phyloP scores from a whole-genome alignment of 2,329 filamentous ascomycete species.

The Blastomyces parvus region DNA sequence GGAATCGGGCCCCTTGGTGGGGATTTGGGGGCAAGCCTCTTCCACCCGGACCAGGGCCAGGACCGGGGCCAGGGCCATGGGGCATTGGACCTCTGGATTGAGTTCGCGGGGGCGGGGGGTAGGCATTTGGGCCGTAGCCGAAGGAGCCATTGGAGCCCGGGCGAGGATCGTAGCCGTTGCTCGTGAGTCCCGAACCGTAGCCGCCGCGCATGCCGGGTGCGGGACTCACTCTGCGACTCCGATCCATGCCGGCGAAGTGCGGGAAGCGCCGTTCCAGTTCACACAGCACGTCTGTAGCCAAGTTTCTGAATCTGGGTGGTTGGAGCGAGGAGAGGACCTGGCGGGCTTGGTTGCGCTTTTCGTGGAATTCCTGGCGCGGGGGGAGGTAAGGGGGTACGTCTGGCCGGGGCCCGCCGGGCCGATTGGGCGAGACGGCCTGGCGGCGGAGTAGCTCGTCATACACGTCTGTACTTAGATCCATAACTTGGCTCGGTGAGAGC shows the following conservation, averaged over 20 bases:
- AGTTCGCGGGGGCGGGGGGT: constrained; percentile 35
- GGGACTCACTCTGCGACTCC: constrained; percentile 60
- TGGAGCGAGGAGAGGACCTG: constrained; percentile 89
- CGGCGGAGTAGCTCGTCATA: constrained; percentile 88
- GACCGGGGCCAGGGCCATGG: constrained; percentile 23
- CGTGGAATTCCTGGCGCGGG: constrained; percentile 84
- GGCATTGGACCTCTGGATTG: constrained; percentile 29
- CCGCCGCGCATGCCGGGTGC: constrained; percentile 48
- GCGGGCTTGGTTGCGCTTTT: constrained; percentile 94
- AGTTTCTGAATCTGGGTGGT: constrained; percentile 74
- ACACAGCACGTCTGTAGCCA: constrained; percentile 92
- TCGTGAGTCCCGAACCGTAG: constrained; percentile 47
- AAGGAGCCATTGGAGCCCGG: constrained; percentile 18
- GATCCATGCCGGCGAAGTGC: constrained; percentile 60
- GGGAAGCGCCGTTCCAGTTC: constrained; percentile 88
- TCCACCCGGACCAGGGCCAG: constrained; percentile 18
- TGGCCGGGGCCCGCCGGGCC: constrained; percentile 34
- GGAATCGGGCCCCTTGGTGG: constrained; percentile 24
- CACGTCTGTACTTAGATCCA: constrained; percentile 94
- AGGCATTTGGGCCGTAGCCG: constrained; percentile 25
- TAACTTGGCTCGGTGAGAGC: constrained; percentile 84
- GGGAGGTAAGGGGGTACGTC: constrained; percentile 61
- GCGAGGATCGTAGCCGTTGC: constrained; percentile 34
- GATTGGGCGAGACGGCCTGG: constrained; percentile 51
- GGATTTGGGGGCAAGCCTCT: constrained; percentile 13